Base-by-base conservation (phyloP, 2,329 filamentous ascomycete species). In the Beauveria bassiana region DNA sequence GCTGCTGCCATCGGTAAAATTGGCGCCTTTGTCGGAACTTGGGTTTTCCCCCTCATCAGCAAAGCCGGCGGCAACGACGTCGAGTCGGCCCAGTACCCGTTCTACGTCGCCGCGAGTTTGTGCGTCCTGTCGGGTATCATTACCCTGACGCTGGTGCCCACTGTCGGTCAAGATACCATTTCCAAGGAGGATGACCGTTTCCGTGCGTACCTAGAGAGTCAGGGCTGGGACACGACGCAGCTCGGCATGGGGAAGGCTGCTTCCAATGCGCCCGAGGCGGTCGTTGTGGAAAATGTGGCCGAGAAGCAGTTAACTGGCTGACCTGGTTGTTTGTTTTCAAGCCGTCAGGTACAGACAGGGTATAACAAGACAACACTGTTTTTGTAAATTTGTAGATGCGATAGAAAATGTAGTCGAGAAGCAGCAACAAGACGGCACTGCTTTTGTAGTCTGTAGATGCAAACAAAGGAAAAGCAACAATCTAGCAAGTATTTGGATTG, bases 131-230 rank as follows among this genome's bases (percentile, higher is more conserved):
- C 86, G 2, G 91, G 90, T 0, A 73, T 43, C 28, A 71, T 77
- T 9, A 67, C 78, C 1, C 68, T 81, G 82, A 62, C 73, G 16
- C 20, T 49, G 1, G n/a, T 96, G 54, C 93, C 93, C 0, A 76
- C 90, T 51, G 88, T 97, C 64, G 86, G 86, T n/a, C 82, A 96
- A 75, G 89, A 96, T 68, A 96, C 91, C 0, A 96, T 97, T 64
- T 83, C 86, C 1, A 69, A 81, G 16, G 93, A 97, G 73, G 92
- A 97, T 69, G 70, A 78, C 10, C 81, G 82, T 47, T 97, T 96
- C 77, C 83, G 90, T 38, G 82, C 77, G n/a, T 96, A 89, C 70
- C 78, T 97, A 14, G 80, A 86, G 68, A 77, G 76, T 26, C 80
- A 93, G 62, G 92, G 92, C 3, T 96, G 88, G 76, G 91, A 96